Evolutionary conservation across 2,329 filamentous ascomycete genomes (phyloP).

Genomic region (Ophiostoma sp.): DNA sequence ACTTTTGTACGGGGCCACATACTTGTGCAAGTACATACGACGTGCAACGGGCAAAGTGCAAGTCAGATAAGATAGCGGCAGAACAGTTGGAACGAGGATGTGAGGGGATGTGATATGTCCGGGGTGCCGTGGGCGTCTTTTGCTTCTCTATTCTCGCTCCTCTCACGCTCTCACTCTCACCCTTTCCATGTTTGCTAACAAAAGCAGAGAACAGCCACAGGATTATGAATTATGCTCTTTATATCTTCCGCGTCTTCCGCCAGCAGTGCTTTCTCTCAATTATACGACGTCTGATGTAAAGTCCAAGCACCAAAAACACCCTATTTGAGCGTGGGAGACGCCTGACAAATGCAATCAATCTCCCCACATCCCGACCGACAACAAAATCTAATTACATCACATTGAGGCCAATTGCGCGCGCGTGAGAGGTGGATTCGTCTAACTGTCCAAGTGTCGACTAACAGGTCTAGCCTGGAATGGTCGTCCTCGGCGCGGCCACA

Average conservation of each 20-base stretch:
- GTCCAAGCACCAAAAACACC: background rate
- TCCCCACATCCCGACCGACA: background rate
- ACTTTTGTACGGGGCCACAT: too few species aligned
- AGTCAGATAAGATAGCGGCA: background rate
- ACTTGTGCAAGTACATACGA: too few species aligned
- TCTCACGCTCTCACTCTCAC: background rate
- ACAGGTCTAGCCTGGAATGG: background rate
- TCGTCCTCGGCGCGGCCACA: background rate
- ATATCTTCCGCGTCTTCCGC: background rate
- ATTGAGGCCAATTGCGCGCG: slow-evolving; percentile 9
- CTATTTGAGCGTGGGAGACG: background rate
- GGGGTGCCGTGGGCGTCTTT: background rate
- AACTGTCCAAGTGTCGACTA: background rate
- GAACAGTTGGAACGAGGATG: too few species aligned
- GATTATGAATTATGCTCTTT: background rate
- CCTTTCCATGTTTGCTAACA: background rate
- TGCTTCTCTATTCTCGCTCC: background rate
- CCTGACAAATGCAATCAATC: slow-evolving; percentile 6
- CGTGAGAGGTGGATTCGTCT: background rate
- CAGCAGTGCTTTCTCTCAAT: background rate
- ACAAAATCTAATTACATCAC: slow-evolving; percentile 12
- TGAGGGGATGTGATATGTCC: background rate
- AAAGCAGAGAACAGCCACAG: background rate
- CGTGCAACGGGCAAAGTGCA: background rate
- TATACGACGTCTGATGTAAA: background rate